Evolutionary conservation across 495 filamentous ascomycete species (phyloP).

Genomic region (Jackrogersella minutella): DNA sequence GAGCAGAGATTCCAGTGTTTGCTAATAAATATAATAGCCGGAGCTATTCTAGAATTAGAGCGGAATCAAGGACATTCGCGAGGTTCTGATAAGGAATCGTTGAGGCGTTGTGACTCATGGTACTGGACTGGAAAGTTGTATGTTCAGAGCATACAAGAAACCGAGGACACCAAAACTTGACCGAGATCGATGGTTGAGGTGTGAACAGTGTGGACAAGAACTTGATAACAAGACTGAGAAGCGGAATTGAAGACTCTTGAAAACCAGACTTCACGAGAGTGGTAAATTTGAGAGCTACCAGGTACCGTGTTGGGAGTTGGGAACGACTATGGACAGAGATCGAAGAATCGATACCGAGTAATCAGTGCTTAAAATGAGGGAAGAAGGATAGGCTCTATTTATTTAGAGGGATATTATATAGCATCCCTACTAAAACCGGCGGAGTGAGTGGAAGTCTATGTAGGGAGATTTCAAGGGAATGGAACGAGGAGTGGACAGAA

Average conservation of each 20-base stretch:
- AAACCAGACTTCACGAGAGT: not conserved
- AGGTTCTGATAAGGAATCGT: not conserved
- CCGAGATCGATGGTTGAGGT: not conserved
- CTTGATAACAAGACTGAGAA: not conserved
- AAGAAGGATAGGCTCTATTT: conserved; percentile 1
- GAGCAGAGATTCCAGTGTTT: not conserved
- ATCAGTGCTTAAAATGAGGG: conserved; percentile 5
- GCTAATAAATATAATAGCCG: not conserved
- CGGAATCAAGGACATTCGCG: not conserved
- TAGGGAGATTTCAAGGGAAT: conserved; percentile 26
- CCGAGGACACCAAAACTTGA: not conserved
- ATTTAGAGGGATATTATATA: conserved; percentile 9
- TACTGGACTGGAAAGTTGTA: not conserved
- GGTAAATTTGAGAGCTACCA: not conserved
- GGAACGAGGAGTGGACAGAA: conserved; percentile 7
- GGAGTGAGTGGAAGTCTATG: conserved; percentile 8
- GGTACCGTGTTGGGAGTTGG: not conserved
- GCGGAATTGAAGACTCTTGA: not conserved
- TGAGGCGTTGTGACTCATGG: not conserved
- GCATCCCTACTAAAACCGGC: conserved; percentile 1
- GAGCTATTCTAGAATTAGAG: not conserved
- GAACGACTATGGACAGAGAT: not conserved
- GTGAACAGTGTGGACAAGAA: not conserved
- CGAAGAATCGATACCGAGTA: conserved; percentile 20
- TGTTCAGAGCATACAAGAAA: not conserved